These are phyloP conservation scores for Arthroderma sp. DNA, from an alignment of 2,329 filamentous ascomycete genomes.

Conservation along the genomic window DNA sequence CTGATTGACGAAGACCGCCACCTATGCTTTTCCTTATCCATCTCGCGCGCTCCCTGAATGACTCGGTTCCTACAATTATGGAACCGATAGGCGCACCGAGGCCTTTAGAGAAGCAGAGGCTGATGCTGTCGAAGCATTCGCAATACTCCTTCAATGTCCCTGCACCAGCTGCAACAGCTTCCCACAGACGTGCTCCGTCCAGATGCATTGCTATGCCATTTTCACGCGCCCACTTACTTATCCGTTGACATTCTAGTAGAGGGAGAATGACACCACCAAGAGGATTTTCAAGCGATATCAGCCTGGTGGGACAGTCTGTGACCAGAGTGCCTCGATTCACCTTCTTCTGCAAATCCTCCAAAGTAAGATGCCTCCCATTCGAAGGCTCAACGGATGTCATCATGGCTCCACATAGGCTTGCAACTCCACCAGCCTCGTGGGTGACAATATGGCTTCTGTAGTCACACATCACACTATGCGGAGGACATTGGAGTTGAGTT, in stretches of 20 bases:
- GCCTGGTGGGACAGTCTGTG: conserved; percentile 22
- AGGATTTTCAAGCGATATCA: conserved; percentile 22
- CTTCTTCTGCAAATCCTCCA: conserved; percentile 25
- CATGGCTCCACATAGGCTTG: conserved; percentile 24
- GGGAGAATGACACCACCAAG: conserved; percentile 20
- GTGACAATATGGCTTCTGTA: conserved; percentile 24
- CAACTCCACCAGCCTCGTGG: conserved; percentile 22
- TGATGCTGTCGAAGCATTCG: conserved; percentile 22
- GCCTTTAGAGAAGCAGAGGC: conserved; percentile 24
- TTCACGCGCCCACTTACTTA: conserved; percentile 19
- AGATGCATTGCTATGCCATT: conserved; percentile 19
- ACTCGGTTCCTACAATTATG: conserved; percentile 20
- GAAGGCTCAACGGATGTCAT: conserved; percentile 20
- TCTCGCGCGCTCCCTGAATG: conserved; percentile 20
- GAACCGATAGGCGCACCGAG: conserved; percentile 25
- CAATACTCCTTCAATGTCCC: conserved; percentile 21
- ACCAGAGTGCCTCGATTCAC: conserved; percentile 20
- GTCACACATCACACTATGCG: conserved; percentile 24
- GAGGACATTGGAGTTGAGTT: conserved; percentile 20
- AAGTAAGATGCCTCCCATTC: conserved; percentile 25
- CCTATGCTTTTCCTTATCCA: conserved; percentile 24
- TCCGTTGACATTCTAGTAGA: conserved; percentile 19
- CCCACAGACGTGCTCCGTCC: conserved; percentile 24
- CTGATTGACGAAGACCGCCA: conserved; percentile 22
- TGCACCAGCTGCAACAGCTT: conserved; percentile 20